Evolutionary conservation across 345 rosid species (phyloP), one percentile per base, ranked within the genome.

Genomic region (Xanthoceras sorbifolium): DNA sequence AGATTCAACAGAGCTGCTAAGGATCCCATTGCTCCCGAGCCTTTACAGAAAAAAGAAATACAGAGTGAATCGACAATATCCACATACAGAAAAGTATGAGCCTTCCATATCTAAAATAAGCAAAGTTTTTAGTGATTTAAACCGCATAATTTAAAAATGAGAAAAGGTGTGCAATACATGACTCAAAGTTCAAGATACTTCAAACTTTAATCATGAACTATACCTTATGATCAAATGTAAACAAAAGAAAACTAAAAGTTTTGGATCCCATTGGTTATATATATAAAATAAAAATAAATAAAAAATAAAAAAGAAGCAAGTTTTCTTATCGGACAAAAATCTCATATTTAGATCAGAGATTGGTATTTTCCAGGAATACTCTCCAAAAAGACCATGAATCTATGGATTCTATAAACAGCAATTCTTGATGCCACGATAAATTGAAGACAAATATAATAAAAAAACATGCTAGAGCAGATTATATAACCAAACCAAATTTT

Each of bases 21-120:
- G 85, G 72, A 92, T 79, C 67, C 86, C 92, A 73, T 82, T 93
- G 71, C 76, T 71, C 77, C 83, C 88, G 79, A 88, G 74, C 91
- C 98, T 96, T 50, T 22, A 57, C 62, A 57, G 34, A 36, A 78
- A 74, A 70, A 26, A 28, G 54, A 61, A 65, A 67, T 26, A 29
- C 9, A 61, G 22, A 57, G 28, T 28, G 22, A 70, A 71, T 44
- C 32, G 17, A 59, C 6, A 4, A 75, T 74, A 62, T 38, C 61
- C 62, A 61, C 31, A 50, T 29, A 6, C 9, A 44, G n/a, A 42
- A 69, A 4, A 64, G 15, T 6, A 34, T 22, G 29, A 34, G 23
- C 60, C 68, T 5, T 23, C 20, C 31, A 36, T 29, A 20, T 73
- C 36, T 26, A 62, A 44, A 22, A 5, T 36, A 79, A 61, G 3